phyloP scores from a whole-genome alignment of 2,329 filamentous ascomycete genomes.

The Colletotrichum sp. region DNA sequence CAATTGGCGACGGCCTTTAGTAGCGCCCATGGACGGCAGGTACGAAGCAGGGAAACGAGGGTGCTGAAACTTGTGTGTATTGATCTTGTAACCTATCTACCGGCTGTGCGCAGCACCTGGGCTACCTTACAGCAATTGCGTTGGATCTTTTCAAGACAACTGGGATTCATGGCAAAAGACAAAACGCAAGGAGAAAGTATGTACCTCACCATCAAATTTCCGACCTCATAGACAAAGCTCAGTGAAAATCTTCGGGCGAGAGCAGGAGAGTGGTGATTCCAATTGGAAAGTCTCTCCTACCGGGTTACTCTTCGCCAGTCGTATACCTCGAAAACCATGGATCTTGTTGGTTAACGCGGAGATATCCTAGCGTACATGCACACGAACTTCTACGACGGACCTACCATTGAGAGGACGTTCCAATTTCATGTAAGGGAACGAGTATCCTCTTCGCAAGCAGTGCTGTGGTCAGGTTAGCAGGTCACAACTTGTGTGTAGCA shows the following conservation, averaged over 20 bases:
- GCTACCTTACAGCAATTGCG: background rate
- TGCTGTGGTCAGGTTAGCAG: background rate
- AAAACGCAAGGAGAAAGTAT: constrained; percentile 39
- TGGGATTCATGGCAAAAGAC: too few relatives aligned
- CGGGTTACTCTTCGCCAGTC: constrained; percentile 82
- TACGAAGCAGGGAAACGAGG: background rate
- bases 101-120: background rate
- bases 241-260: constrained; percentile 84
- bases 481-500: constrained; percentile 2
- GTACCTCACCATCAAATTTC: constrained; percentile 89
- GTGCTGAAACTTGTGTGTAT: background rate
- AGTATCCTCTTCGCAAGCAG: background rate
- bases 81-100: background rate
- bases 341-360: constrained; percentile 75
- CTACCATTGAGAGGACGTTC: constrained; percentile 22
- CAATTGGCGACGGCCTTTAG: background rate
- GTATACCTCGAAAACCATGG: constrained; percentile 91
- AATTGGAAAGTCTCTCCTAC: constrained; percentile 44
- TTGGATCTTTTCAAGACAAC: background rate
- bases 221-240: constrained; percentile 67
- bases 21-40: background rate
- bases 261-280: constrained; percentile 57
- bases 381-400: background rate
- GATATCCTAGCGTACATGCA: constrained; percentile 78
- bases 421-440: background rate